Base-by-base conservation (phyloP, 352 stramenopile species). In the Phytophthora citricola region DNA sequence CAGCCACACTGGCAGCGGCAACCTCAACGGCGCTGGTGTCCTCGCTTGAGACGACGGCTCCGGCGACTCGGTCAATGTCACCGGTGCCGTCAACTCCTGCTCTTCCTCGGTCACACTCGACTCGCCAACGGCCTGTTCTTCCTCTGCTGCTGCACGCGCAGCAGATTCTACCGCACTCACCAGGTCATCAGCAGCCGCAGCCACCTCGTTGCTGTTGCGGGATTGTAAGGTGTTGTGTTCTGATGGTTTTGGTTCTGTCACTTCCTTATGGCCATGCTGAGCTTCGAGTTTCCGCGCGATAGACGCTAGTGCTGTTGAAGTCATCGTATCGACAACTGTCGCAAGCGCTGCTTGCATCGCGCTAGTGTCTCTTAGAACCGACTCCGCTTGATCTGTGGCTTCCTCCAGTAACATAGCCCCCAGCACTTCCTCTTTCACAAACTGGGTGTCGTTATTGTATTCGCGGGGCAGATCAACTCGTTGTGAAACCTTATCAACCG, bases 311-410 rank as follows among this genome's bases (percentile, higher is more conserved):
- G 66, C 62, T 8, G 53, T 58, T 15, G 57, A 58, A 26, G 67
- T 73, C 54, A 78, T 75, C 6, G 52, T 36, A 45, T 66, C 51
- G 17, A 78, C 56, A 10, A 66, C 43, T 17, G 43, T 66, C 53
- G 66, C 45, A 24, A 78, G 44, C 17, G 61, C 62, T 41, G 45
- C 32, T 29, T 40, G 49, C 43, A 73, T 53, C 8, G 45, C 41
- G 4, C 50, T 52, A 52, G 40, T 63, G n/a, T 64, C 9, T 15
- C 31, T 12, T 3, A 20, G 24, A 17, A 60, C 29, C 1, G 48
- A 53, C 14, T 41, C 31, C 24, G 14, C 36, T 11, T 41, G 11
- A 1, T 50, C 32, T 41, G 27, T n/a, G 15, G 17, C 27, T 17
- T 50, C 15, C 27, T 54, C 26, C 26, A 50, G 2, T 38, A 38